Evolutionary conservation across 169 alveolate species (phyloP).

Genomic region (Babesia ovis): DNA sequence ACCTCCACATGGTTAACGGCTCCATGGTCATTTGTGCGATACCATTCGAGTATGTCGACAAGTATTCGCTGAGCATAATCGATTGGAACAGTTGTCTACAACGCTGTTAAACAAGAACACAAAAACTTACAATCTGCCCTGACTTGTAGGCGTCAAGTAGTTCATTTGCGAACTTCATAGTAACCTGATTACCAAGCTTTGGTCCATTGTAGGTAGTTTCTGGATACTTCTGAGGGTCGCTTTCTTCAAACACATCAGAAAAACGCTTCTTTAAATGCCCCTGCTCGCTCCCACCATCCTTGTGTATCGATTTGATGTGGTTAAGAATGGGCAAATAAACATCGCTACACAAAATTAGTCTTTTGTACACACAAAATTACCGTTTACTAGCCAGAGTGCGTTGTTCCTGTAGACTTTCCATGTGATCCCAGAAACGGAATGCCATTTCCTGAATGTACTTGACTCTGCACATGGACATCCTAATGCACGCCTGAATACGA

Average conservation of each 20-base stretch:
- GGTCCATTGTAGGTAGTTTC: conserved; percentile 59
- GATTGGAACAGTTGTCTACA: conserved; percentile 46
- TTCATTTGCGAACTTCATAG: conserved; percentile 64
- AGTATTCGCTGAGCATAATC: conserved; percentile 65
- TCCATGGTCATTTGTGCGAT: conserved; percentile 54
- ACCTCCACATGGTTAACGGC: conserved; percentile 43
- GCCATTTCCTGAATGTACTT: conserved; percentile 52
- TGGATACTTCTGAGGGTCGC: conserved; percentile 33
- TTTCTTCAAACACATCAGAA: conserved; percentile 45
- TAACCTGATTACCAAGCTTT: conserved; percentile 57
- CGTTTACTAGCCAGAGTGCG: conserved; percentile 58
- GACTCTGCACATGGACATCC: conserved; percentile 52
- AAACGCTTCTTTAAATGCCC: conserved; percentile 34
- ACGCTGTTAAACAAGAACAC: neutral
- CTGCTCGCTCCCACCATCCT: neutral
- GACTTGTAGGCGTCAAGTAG: conserved; percentile 60
- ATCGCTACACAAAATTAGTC: conserved; percentile 20
- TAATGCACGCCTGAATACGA: conserved; percentile 53
- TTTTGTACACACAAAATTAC: neutral
- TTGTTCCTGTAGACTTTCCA: conserved; percentile 67
- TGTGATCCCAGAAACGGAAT: conserved; percentile 64
- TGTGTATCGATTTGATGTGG: conserved; percentile 26
- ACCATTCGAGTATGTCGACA: conserved; percentile 59
- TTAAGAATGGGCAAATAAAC: conserved; percentile 58
- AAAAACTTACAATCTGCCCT: conserved; percentile 49